Conservation (phyloP, 2,329 filamentous ascomycete genomes). For the Pestalotiopsis sp. region DNA sequence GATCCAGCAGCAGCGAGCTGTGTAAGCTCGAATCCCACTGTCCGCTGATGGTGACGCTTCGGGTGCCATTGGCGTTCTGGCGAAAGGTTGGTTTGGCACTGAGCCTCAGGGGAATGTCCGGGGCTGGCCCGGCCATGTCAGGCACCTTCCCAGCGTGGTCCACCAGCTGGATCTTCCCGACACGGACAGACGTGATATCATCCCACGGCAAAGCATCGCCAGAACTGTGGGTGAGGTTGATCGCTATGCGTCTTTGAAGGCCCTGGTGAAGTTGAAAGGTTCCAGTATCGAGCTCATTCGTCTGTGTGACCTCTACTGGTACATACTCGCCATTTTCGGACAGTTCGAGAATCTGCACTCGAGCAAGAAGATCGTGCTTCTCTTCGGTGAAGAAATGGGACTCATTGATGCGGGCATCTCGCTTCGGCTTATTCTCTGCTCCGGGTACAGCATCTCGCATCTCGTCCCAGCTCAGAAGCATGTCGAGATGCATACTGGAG, state of each 20-base stretch:
- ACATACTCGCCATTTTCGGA: slow-evolving; percentile 88
- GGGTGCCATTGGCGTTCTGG: slow-evolving; percentile 86
- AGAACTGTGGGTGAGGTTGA: slow-evolving; percentile 89
- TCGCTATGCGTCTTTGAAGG: slow-evolving; percentile 80
- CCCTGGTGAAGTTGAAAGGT: slow-evolving; percentile 96
- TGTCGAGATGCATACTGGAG: slow-evolving; percentile 92
- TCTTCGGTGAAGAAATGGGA: slow-evolving; percentile 93
- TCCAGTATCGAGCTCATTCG: slow-evolving; percentile 78
- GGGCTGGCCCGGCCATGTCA: slow-evolving; percentile 70
- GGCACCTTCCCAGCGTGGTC: slow-evolving; percentile 84
- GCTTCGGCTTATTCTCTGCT: slow-evolving; percentile 54
- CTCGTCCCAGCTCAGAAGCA: slow-evolving; percentile 97
- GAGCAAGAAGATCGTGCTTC: slow-evolving; percentile 86
- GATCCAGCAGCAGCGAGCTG: slow-evolving; percentile 87
- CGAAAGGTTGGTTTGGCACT: slow-evolving; percentile 77
- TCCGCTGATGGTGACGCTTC: slow-evolving; percentile 80
- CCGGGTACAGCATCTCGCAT: slow-evolving; percentile 79
- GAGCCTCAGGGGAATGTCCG: slow-evolving; percentile 76
- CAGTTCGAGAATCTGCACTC: slow-evolving; percentile 87
- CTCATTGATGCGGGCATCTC: slow-evolving; percentile 75
- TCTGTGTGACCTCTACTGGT: slow-evolving; percentile 90
- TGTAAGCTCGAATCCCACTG: slow-evolving; percentile 98
- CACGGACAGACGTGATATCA: slow-evolving; percentile 72
- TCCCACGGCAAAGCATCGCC: slow-evolving; percentile 88
- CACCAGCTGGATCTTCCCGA: slow-evolving; percentile 79